Percentiles rank a stretch among this genome's conserved stretches.
These are phyloP conservation scores for Penicillium brevicompactum DNA, from an alignment of 2,329 filamentous ascomycete species.

Conservation along the genomic window DNA sequence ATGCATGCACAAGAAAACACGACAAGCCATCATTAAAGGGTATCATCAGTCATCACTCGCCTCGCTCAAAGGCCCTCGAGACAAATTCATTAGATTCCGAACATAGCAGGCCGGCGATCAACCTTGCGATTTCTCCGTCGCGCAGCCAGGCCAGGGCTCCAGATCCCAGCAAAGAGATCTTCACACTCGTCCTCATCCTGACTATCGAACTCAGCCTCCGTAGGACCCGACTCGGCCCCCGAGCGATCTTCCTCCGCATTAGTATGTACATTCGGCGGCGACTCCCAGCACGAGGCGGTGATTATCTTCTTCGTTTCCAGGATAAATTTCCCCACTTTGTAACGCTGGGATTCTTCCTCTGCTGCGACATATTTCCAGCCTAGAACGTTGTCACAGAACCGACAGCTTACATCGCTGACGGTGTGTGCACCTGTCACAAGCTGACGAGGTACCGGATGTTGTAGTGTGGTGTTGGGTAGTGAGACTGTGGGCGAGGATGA, in stretches of 20 bases:
- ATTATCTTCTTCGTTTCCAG: constrained; percentile 62
- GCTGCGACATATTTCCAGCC: constrained; percentile 69
- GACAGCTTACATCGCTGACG: constrained; percentile 62
- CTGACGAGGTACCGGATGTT: constrained; percentile 59
- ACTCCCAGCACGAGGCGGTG: constrained; percentile 56
- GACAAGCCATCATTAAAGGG: background rate
- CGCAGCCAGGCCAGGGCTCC: constrained; percentile 58
- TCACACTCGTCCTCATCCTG: constrained; percentile 70
- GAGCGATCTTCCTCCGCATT: background rate
- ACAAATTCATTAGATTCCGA: constrained; percentile 21
- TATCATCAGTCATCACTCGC: background rate
- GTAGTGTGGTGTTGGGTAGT: constrained; percentile 62
- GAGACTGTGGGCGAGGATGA: constrained; percentile 35
- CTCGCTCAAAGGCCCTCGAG: background rate
- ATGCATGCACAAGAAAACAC: background rate
- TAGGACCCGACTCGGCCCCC: constrained; percentile 16
- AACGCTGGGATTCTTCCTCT: constrained; percentile 62
- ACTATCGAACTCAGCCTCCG: constrained; percentile 61
- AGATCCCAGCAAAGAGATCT: constrained; percentile 64
- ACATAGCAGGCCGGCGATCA: constrained; percentile 28
- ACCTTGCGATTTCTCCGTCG: constrained; percentile 45
- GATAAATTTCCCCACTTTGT: constrained; percentile 70
- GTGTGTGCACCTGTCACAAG: constrained; percentile 66
- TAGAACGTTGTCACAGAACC: constrained; percentile 57
- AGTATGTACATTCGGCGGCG: constrained; percentile 17